These are phyloP conservation scores for Vanilla planifolia DNA, from an alignment of 106 monocot genomes.

Conservation along the genomic window DNA sequence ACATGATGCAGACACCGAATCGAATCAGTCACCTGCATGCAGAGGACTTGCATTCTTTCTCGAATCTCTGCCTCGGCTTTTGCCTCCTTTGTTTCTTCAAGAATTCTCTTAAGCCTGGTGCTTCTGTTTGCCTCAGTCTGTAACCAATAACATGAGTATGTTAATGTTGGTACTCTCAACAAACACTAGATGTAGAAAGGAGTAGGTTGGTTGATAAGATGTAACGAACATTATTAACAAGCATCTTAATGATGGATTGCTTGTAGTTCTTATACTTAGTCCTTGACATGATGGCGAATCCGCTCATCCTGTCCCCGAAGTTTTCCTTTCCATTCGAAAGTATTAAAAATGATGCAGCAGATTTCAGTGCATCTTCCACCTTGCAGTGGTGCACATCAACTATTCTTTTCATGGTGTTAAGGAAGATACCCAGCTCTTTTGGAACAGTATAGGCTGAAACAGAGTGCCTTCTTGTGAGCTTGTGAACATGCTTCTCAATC, in stretches of 20 bases:
- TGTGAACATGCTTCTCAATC: slow-evolving; percentile 93
- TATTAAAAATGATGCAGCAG: slow-evolving; percentile 49
- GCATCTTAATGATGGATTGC: slow-evolving; percentile 77
- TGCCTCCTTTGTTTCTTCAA: slow-evolving; percentile 81
- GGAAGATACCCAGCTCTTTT: slow-evolving; percentile 77
- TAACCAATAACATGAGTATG: not conserved
- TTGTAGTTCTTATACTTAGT: slow-evolving; percentile 90
- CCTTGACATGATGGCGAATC: slow-evolving; percentile 57
- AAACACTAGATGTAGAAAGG: not conserved
- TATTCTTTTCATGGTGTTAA: slow-evolving; percentile 80
- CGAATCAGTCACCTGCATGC: slow-evolving; percentile 51
- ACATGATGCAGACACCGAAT: slow-evolving; percentile 59
- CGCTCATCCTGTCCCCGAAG: slow-evolving; percentile 85
- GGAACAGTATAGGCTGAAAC: slow-evolving; percentile 47
- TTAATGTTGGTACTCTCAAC: not conserved
- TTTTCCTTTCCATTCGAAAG: slow-evolving; percentile 26
- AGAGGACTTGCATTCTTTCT: slow-evolving; percentile 73
- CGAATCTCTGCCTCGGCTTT: slow-evolving; percentile 75
- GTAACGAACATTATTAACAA: slow-evolving; percentile 65
- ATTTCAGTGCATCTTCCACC: slow-evolving; percentile 59
- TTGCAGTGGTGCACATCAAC: slow-evolving; percentile 64
- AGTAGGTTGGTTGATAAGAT: not conserved
- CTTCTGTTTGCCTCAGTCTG: slow-evolving; percentile 55
- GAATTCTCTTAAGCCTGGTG: slow-evolving; percentile 76
- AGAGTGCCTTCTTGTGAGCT: slow-evolving; percentile 66